Evolutionary conservation across 106 monocot genomes (phyloP).

Genomic region (Chionographis japonica): DNA sequence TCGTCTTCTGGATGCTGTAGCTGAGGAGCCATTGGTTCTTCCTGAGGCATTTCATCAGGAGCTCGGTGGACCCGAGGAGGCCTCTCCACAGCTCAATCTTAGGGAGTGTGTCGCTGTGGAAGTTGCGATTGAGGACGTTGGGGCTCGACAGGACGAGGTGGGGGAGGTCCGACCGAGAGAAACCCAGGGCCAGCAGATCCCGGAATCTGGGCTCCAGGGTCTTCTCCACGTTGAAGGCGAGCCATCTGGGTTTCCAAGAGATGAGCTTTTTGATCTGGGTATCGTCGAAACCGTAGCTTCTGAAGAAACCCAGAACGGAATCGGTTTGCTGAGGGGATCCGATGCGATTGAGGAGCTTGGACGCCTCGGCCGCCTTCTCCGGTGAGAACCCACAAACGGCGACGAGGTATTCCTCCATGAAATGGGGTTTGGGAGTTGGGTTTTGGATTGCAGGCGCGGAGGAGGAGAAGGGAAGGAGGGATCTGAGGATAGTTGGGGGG

Average conservation of each 20-base stretch:
- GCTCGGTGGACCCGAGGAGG: background rate
- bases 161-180: background rate
- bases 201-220: background rate
- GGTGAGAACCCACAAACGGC: background rate
- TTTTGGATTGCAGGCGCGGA: background rate
- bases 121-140: background rate
- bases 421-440: background rate
- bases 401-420: conserved; percentile 4
- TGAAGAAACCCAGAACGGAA: conserved; percentile 1
- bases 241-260: background rate
- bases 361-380: background rate
- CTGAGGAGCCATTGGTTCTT: background rate
- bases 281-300: background rate
- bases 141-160: background rate
- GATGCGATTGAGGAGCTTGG: background rate
- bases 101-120: background rate
- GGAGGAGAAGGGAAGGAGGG: background rate
- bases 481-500: background rate
- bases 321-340: background rate
- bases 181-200: background rate
- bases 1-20: background rate
- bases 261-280: conserved; percentile 3
- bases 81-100: conserved; percentile 1
- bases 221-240: background rate
- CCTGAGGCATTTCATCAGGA: background rate